Evolutionary conservation across 2,329 filamentous ascomycete species (phyloP), one percentile per base, ranked within the genome.

Genomic region (Verticillium nubilum): DNA sequence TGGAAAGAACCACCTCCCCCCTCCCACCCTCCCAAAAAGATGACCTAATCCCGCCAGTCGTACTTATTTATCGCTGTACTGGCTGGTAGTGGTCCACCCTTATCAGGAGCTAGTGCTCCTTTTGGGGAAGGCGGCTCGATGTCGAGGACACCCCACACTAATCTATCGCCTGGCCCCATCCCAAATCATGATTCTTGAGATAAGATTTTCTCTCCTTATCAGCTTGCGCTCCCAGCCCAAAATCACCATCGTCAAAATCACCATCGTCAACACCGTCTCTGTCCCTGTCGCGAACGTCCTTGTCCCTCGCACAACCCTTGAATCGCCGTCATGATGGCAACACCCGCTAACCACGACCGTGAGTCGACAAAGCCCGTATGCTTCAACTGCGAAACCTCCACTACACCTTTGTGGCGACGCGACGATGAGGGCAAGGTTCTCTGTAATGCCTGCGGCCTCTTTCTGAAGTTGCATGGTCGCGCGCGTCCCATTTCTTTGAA

Each of bases 371-470:
- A 98, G 92, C 93, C 94, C 65, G 91, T 93, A 66, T 99, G 95
- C 76, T 91, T 96, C 74, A 99, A 99, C 75, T 99, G 95, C 78
- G 86, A 86, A 65, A 99, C 95, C 52, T 96, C 92, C 50, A 98
- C 93, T 57, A 99, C 95, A 53, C 95, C 95, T 50, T 80, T 99
- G 72, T 99, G 95, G 95, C 91, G 95, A 69, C 89, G 95, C 79
- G 95, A 99, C 82, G 95, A 99, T 79, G 86, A 89, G 69, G 95
- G 95, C 66, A 90, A 92, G 1, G 94, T 99, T 37, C 89, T 99
- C 57, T 99, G 95, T 86, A 99, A 99, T 78, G 95, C 95, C 70
- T 99, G 95, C 76, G 95, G 95, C 61, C 84, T 99, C 60, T 99
- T 98, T 76, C 84, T 98, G 69, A 99, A 99, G 83, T 84, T 99